These are phyloP conservation scores for Phytophthora pini DNA, from an alignment of 352 stramenopile genomes.

Conservation along the genomic window DNA sequence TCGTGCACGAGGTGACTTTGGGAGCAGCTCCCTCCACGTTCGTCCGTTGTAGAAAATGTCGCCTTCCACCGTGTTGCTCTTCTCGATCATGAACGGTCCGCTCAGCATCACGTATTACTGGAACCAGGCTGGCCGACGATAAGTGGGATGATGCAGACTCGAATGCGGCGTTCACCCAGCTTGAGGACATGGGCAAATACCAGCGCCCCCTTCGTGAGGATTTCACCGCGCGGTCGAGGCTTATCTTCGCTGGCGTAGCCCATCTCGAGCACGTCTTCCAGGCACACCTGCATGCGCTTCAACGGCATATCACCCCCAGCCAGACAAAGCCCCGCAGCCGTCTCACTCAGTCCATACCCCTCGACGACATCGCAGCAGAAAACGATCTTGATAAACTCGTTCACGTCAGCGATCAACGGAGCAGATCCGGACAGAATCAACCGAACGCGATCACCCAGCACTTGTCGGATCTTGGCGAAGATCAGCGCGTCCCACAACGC, in stretches of 20 bases:
- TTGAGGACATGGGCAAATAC: constrained; percentile 53
- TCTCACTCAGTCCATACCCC: constrained; percentile 97
- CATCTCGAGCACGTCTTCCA: constrained; percentile 98
- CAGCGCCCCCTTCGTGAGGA: constrained; percentile 75
- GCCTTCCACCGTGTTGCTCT: no score
- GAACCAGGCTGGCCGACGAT: no score
- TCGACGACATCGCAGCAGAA: constrained; percentile 93
- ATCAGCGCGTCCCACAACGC: constrained; percentile 95
- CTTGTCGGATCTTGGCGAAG: constrained; percentile 95
- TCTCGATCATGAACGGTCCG: no score
- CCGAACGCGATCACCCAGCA: constrained; percentile 90
- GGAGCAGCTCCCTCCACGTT: no score
- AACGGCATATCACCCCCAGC: constrained; percentile 56
- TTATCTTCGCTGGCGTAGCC: constrained; percentile 92
- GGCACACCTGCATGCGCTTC: constrained; percentile 89
- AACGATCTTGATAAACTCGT: constrained; percentile 96
- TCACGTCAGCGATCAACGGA: constrained; percentile 91
- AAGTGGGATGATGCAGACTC: no score
- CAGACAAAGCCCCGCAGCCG: constrained; percentile 82
- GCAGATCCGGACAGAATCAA: constrained; percentile 95
- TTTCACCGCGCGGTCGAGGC: constrained; percentile 69
- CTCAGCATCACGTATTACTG: no score
- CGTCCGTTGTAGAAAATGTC: no score
- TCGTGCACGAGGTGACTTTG: no score
- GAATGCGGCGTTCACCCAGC: no score